Conservation (phyloP, 75 land plant genomes). For the Cryptomeria japonica region DNA sequence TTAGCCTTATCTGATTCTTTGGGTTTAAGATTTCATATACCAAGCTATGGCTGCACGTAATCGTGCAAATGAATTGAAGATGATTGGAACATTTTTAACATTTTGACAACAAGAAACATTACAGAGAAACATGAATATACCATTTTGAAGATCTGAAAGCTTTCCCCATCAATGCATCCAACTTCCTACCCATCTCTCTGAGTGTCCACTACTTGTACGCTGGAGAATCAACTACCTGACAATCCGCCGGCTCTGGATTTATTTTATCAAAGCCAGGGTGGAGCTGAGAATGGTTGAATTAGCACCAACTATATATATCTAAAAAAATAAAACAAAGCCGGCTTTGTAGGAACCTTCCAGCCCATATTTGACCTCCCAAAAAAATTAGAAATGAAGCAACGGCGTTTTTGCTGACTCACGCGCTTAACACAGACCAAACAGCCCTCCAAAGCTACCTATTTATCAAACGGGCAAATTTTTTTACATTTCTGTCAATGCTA, state of each 20-base stretch:
- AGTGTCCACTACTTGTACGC: background rate
- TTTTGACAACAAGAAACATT: background rate
- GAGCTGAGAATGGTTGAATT: background rate
- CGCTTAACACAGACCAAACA: background rate
- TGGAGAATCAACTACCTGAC: background rate
- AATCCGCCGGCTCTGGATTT: background rate
- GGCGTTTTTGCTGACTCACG: background rate
- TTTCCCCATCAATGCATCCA: conserved; percentile 54
- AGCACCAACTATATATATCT: background rate
- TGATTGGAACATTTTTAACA: no score
- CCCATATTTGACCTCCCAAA: background rate
- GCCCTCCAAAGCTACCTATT: background rate
- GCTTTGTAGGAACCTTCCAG: background rate
- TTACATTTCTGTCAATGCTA: background rate
- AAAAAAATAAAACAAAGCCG: background rate
- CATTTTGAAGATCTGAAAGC: conserved; percentile 39
- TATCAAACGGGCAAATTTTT: background rate
- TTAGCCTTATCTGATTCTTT: no score
- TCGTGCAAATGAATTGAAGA: no score
- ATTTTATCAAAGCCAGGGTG: background rate
- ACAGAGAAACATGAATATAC: background rate
- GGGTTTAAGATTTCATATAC: no score
- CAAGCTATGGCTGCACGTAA: no score
- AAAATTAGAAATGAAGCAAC: background rate
- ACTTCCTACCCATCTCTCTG: conserved; percentile 44